phyloP scores from a whole-genome alignment of 352 stramenopile species.

The Thraustotheca clavata region DNA sequence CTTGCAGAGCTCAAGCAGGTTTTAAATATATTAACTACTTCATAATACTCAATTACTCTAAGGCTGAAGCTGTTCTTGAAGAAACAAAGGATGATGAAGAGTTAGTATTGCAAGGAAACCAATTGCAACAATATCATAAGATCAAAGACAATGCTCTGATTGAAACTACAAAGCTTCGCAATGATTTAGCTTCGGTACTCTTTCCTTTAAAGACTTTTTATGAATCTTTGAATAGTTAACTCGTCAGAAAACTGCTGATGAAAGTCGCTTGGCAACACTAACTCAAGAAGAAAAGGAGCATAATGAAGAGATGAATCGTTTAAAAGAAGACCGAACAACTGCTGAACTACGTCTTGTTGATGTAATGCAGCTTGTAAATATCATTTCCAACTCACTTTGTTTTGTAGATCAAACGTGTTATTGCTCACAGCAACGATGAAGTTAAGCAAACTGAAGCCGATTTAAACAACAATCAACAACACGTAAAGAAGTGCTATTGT shows the following conservation, averaged over 20 bases:
- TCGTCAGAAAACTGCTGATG: constrained; percentile 52
- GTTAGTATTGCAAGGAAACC: constrained; percentile 49
- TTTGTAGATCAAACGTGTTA: constrained; percentile 58
- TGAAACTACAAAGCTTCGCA: constrained; percentile 62
- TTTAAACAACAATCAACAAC: constrained; percentile 44
- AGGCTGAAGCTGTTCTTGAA: constrained; percentile 30
- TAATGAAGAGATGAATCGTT: constrained; percentile 49
- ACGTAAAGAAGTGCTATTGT: constrained; percentile 26
- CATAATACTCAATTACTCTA: constrained; percentile 17
- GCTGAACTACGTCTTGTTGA: constrained; percentile 56
- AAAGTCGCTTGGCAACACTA: constrained; percentile 64
- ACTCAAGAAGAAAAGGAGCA: constrained; percentile 65
- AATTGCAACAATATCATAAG: constrained; percentile 74
- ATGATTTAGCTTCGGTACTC: constrained; percentile 52
- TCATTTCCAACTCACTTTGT: not conserved
- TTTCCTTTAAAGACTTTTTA: not conserved
- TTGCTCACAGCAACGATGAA: constrained; percentile 43
- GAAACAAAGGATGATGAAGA: constrained; percentile 28
- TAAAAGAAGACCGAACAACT: constrained; percentile 48
- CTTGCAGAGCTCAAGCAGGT: constrained; percentile 52
- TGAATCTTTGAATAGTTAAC: constrained; percentile 11
- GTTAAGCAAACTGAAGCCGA: constrained; percentile 45
- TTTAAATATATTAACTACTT: constrained; percentile 41
- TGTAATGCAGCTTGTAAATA: constrained; percentile 24
- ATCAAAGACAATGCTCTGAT: constrained; percentile 68